Percentiles rank a stretch among this genome's conserved stretches.
phyloP scores from a whole-genome alignment of 306 rosid genomes.

The Castanea crenata region DNA sequence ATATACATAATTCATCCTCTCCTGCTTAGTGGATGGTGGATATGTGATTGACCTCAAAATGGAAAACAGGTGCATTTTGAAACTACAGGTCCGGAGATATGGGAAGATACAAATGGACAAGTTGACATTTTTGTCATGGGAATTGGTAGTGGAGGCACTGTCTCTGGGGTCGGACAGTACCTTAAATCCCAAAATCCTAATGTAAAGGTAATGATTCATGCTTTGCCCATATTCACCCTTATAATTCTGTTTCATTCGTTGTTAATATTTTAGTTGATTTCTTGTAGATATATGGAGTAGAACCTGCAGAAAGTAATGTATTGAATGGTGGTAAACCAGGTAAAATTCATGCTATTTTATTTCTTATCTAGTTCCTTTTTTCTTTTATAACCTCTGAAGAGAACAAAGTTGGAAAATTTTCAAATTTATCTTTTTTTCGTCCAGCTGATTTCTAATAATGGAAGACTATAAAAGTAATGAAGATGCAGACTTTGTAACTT shows the following conservation, averaged over 20 bases:
- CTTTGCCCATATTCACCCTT: neutral
- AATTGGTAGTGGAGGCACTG: constrained; percentile 97
- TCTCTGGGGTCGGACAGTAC: constrained; percentile 94
- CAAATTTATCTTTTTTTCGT: neutral
- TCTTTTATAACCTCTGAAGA: neutral
- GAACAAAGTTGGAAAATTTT: neutral
- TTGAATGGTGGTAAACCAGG: constrained; percentile 97
- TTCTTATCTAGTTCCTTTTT: neutral
- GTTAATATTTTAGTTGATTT: constrained; percentile 17
- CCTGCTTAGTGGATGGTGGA: constrained; percentile 9
- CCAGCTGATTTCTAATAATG: neutral
- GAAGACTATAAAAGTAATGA: neutral
- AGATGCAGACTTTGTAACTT: neutral
- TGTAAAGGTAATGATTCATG: constrained; percentile 58
- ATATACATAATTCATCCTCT: neutral
- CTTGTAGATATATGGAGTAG: constrained; percentile 76
- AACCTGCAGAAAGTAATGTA: constrained; percentile 87
- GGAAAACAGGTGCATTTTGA: constrained; percentile 79
- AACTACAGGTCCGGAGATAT: constrained; percentile 98
- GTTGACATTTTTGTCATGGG: constrained; percentile 98
- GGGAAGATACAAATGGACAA: constrained; percentile 93
- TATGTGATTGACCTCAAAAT: constrained; percentile 17
- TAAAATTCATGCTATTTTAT: constrained; percentile 17
- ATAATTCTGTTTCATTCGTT: constrained; percentile 12
- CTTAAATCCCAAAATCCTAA: constrained; percentile 85